These are phyloP conservation scores for Dactylellina parvicollis DNA, from an alignment of 2,329 filamentous ascomycete species.

Conservation along the genomic window DNA sequence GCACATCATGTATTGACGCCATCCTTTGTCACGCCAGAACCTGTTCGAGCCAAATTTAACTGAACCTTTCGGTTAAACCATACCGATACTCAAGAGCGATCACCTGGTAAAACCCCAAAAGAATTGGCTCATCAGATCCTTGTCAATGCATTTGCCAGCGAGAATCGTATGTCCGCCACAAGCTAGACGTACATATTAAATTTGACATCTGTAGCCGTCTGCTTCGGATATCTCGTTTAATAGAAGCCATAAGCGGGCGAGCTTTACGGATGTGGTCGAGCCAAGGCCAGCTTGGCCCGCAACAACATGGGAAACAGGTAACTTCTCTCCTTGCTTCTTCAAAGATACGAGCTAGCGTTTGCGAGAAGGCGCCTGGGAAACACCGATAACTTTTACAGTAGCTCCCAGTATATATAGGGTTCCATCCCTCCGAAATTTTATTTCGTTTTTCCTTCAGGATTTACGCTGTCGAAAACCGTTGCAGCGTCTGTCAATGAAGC, in stretches of 20 bases:
- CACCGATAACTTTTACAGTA: background rate
- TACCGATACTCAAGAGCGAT: constrained; percentile 8
- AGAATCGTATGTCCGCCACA: background rate
- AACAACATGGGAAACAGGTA: background rate
- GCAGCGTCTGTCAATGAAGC: constrained; percentile 14
- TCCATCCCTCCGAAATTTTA: background rate
- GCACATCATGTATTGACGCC: background rate
- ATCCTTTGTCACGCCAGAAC: too few relatives aligned
- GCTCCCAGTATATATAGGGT: background rate
- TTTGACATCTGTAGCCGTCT: background rate
- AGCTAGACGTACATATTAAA: background rate
- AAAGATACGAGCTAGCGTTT: too few relatives aligned
- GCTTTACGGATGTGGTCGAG: background rate
- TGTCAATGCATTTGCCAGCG: background rate
- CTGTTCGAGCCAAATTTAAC: too few relatives aligned
- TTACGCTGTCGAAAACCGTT: background rate
- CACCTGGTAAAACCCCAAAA: background rate
- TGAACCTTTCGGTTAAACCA: too few relatives aligned
- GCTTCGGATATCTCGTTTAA: constrained; percentile 34
- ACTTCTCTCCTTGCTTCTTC: background rate
- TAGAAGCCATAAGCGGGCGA: constrained; percentile 37
- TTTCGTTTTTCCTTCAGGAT: background rate
- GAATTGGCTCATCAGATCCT: background rate
- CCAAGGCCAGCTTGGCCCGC: constrained; percentile 37
- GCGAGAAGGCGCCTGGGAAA: background rate